These are phyloP conservation scores for Tilletia horrida DNA, from an alignment of 1,284 basidiomycete genomes.

Conservation along the genomic window DNA sequence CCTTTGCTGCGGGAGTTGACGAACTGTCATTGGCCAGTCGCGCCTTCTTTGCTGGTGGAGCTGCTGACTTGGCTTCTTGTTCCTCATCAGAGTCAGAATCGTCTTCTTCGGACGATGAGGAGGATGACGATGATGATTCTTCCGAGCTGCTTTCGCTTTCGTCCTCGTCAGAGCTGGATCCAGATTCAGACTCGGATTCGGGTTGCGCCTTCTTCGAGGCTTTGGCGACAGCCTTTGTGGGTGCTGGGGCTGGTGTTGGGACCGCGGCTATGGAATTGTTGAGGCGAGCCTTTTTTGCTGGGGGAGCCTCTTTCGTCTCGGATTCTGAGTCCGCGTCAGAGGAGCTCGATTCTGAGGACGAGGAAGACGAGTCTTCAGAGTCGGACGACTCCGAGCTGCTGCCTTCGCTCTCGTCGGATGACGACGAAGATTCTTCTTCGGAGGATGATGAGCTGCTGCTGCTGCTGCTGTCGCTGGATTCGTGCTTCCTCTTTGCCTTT, in stretches of 20 bases:
- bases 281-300: no score
- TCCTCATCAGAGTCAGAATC: conserved; percentile 18
- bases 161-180: neutral
- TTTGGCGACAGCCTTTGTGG: neutral
- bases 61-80: neutral
- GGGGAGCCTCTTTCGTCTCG: conserved; percentile 16
- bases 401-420: conserved; percentile 12
- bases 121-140: conserved; percentile 18
- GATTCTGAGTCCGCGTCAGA: conserved; percentile 26
- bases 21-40: no score
- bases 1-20: neutral
- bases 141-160: conserved; percentile 2
- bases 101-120: conserved; percentile 26
- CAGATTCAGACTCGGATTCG: neutral
- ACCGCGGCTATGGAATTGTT: neutral
- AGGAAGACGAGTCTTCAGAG: conserved; percentile 37
- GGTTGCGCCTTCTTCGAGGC: neutral
- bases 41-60: no score
- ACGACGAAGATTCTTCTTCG: neutral
- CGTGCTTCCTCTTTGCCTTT: conserved; percentile 1
- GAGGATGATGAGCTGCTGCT: no score
- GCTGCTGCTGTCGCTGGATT: conserved; percentile 14
- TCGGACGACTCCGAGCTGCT: conserved; percentile 29
- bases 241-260: no score
- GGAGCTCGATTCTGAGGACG: conserved; percentile 31